Base-by-base conservation (phyloP, 176 grass and related monocot genomes). In the Bromus sterilis region DNA sequence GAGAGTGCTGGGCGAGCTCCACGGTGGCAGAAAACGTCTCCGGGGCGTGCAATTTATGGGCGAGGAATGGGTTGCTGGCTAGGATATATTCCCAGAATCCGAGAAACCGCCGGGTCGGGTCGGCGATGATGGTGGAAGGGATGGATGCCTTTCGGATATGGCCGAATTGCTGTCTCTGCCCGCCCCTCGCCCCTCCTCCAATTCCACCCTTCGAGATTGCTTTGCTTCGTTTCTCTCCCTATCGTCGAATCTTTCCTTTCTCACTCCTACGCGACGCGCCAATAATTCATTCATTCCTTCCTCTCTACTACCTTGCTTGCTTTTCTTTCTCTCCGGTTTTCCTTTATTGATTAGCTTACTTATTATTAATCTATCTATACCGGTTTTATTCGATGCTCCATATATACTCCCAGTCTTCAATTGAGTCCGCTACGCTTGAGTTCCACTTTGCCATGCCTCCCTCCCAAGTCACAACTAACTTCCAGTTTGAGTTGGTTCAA, bases 121-220 rank as follows among this genome's bases (percentile, higher is more conserved):
- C 40, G 66, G 66, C 11, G 56, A 11, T 10, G 76, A 32, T 66
- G 82, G 15, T 46, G 79, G 41, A 60, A 42, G 30, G 66, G 80
- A 43, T 31, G 70, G 86, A 89, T 89, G 78, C 87, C 83, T 89
- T 89, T 82, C 35, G 83, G 87, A 89, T 89, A 89, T 89, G 87
- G 65, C 43, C 87, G 78, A 89, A 89, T 86, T 86, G 49, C 82
- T 26, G 48, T 21, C 48, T 53, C 48, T 53, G 18, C 48, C n/a
- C n/a, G n/a, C n/a, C n/a, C n/a, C n/a, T n/a, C n/a, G n/a, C n/a
- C 56, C 37, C 48, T 72, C 29, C 71, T 21, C 20, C 26, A 42
- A 14, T 36, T 78, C 77, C 60, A 32, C 66, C 40, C 57, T 56
- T 25, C 72, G 53, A 76, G 49, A 78, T 62, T 61, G 75, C 75